Conservation (phyloP, 352 stramenopile species). For the Elongisporangium prolatum region DNA sequence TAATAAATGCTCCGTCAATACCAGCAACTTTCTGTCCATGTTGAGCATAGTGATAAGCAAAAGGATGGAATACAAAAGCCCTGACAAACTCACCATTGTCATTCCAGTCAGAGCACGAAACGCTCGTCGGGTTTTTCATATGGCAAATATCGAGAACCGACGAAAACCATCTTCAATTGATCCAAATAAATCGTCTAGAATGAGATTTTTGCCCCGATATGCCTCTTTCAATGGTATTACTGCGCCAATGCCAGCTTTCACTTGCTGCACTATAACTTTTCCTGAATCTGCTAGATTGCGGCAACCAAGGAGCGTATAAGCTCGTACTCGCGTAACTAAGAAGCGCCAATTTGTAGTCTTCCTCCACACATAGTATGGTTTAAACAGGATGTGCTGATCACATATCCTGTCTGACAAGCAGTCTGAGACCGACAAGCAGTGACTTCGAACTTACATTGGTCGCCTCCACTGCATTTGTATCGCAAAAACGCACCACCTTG, state of each 20-base stretch:
- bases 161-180: constrained; percentile 6
- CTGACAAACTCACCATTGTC: constrained; percentile 6
- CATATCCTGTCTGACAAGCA: not conserved
- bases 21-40: constrained; percentile 8
- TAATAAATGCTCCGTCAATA: constrained; percentile 9
- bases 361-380: constrained; percentile 6
- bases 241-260: constrained; percentile 1
- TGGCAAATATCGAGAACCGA: constrained; percentile 1
- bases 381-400: constrained; percentile 3
- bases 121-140: constrained; percentile 7
- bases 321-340: constrained; percentile 1
- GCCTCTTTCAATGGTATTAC: not conserved
- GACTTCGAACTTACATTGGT: constrained; percentile 5
- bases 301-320: constrained; percentile 1
- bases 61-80: constrained; percentile 10
- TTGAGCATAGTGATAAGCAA: not conserved
- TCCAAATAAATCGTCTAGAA: constrained; percentile 8
- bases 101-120: constrained; percentile 6
- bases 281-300: not conserved
- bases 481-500: constrained; percentile 1
- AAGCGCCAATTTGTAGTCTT: constrained; percentile 1
- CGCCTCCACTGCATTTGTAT: constrained; percentile 3
- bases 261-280: not conserved
- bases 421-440: not conserved
- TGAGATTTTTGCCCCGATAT: constrained; percentile 6